Base-by-base conservation (phyloP, 305 asterid genomes). In the Fraxinus sp. region DNA sequence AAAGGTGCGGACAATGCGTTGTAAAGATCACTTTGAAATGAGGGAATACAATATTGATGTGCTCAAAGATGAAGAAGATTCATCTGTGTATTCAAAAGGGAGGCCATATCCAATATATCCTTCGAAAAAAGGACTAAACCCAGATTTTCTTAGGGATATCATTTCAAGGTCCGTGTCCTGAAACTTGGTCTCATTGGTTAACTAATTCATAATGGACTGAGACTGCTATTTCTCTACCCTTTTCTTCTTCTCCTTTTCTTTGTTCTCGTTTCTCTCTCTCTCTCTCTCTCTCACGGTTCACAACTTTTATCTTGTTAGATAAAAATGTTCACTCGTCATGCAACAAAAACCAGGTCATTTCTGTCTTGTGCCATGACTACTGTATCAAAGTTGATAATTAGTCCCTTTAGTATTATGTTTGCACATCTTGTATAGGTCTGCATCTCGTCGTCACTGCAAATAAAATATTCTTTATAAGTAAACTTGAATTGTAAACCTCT, bases 51-150 rank as follows among this genome's bases (percentile, higher is more conserved):
- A 90, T 82, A 87, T 96, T 46, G 98, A 96, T 86, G 87, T 89
- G 77, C 91, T 94, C 83, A 85, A 89, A 84, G 92, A 88, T 36
- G 93, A 90, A 85, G 93, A 85, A 26, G 94, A 94, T 86, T 87
- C 97, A 80, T 86, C 88, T 84, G 78, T 85, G 74, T 77, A 86
- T 87, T 90, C 92, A 52, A 87, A 90, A 90, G 97, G 93, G 90
- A 92, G 92, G 88, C 98, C 98, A 16, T 94, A 94, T 89, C 98
- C 99, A 77, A 92, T 96, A 81, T 95, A 96, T 87, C 98, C 99
- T 81, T 94, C 98, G 24, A 96, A 92, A 89, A 96, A 92, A 87
- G 98, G 97, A 85, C 90, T 96, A 32, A 94, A 82, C 75, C 91
- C 99, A 64, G 91, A 87, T 84, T 86, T 91, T 79, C 86, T 96